A percentile compares a stretch with the other conserved stretches of the same genome.
These are phyloP conservation scores for Termitomyces titanicus DNA, from an alignment of 768 basidiomycete genomes.

Conservation along the genomic window DNA sequence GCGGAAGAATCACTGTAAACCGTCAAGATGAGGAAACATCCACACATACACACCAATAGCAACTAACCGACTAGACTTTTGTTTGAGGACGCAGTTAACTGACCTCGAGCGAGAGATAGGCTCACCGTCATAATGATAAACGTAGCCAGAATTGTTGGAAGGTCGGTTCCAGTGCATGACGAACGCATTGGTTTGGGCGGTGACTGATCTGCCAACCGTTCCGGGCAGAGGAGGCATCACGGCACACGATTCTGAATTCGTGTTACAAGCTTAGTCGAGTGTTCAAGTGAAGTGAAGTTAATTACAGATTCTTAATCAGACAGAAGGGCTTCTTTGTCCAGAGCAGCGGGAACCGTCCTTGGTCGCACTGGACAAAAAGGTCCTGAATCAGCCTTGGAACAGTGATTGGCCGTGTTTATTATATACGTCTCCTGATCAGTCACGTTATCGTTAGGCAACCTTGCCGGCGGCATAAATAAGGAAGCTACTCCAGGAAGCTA, in stretches of 20 bases:
- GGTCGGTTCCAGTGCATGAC: constrained; percentile 15
- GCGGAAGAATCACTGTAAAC: constrained; percentile 17
- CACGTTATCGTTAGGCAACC: background rate
- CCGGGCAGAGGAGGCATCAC: constrained; percentile 9
- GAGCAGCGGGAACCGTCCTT: constrained; percentile 2
- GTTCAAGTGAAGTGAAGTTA: background rate
- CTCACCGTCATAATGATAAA: constrained; percentile 25
- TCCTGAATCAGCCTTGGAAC: background rate
- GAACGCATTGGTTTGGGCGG: constrained; percentile 20
- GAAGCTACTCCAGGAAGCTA: too few relatives aligned
- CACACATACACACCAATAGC: background rate
- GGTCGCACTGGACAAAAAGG: constrained; percentile 6
- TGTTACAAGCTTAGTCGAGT: background rate
- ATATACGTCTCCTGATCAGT: background rate
- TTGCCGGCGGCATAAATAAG: too few relatives aligned
- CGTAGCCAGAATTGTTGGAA: constrained; percentile 4
- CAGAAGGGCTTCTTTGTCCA: constrained; percentile 3
- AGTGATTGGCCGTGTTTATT: constrained; percentile 1
- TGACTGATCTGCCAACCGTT: constrained; percentile 5
- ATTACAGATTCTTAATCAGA: background rate
- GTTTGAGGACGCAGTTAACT: background rate
- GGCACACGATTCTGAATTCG: background rate
- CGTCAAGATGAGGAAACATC: background rate
- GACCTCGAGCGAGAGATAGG: background rate
- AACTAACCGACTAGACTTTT: constrained; percentile 4